phyloP scores from a whole-genome alignment of 31 red algal species.

The Asparagopsis taxiformis region DNA sequence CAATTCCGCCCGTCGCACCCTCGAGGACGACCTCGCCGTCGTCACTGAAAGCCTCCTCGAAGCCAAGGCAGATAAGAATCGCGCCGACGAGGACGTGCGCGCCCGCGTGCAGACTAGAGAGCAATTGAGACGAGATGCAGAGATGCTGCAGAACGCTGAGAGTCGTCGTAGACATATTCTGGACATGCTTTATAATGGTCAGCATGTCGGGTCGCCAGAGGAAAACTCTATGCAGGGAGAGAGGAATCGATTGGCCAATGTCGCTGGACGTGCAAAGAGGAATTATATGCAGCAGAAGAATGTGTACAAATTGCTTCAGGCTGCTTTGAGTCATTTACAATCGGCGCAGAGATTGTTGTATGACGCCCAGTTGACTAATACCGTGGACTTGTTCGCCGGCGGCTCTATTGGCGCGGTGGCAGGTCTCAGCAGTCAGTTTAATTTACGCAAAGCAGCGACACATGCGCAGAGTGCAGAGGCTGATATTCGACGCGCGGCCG shows the following conservation, averaged over 20 bases:
- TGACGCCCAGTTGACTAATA: slow-evolving; percentile 29
- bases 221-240: slow-evolving; percentile 26
- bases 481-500: slow-evolving; percentile 9
- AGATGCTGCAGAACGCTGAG: slow-evolving; percentile 5
- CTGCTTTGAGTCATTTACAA: slow-evolving; percentile 7
- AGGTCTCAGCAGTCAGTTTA: slow-evolving; percentile 19
- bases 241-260: slow-evolving; percentile 20
- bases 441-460: slow-evolving; percentile 6
- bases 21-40: not conserved
- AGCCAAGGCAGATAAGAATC: slow-evolving; percentile 1
- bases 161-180: slow-evolving; percentile 15
- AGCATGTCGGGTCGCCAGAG: slow-evolving; percentile 6
- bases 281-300: slow-evolving; percentile 8
- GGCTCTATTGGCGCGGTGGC: slow-evolving; percentile 12
- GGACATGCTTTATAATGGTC: slow-evolving; percentile 19
- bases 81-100: slow-evolving; percentile 6
- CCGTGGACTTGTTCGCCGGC: slow-evolving; percentile 34
- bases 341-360: slow-evolving; percentile 15
- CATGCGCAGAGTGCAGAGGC: not conserved
- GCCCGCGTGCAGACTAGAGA: slow-evolving; percentile 5
- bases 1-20: not conserved
- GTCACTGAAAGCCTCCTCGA: slow-evolving; percentile 1
- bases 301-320: slow-evolving; percentile 4
- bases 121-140: slow-evolving; percentile 11
- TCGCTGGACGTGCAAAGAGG: slow-evolving; percentile 4